phyloP scores from a whole-genome alignment of 257 asterid genomes.

The Henckelia pumila region DNA sequence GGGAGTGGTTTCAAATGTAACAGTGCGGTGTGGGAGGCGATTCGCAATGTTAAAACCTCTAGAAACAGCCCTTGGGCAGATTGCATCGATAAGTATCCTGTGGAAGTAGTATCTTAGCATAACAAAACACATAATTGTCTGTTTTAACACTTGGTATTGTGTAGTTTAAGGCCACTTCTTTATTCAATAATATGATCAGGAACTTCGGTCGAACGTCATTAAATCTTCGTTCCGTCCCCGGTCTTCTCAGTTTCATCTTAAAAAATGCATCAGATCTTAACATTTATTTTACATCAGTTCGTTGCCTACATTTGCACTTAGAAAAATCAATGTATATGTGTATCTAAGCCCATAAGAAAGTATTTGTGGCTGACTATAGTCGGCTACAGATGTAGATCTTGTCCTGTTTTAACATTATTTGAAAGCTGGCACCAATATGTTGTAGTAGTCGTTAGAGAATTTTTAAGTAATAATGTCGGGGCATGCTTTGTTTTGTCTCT shows the following conservation, averaged over 20 bases:
- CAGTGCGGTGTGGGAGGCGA: conserved; percentile 74
- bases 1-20: conserved; percentile 81
- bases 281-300: too few species aligned
- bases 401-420: neutral
- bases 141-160: conserved; percentile 2
- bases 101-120: conserved; percentile 29
- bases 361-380: too few species aligned
- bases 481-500: neutral
- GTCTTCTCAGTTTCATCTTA: too few species aligned
- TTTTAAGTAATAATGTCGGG: neutral
- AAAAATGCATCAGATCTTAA: too few species aligned
- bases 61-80: conserved; percentile 61
- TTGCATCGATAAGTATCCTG: conserved; percentile 61
- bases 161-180: neutral
- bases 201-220: too few species aligned
- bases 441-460: neutral
- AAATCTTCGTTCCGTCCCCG: too few species aligned
- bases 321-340: too few species aligned
- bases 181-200: too few species aligned
- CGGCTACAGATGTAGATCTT: neutral
- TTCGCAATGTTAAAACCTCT: conserved; percentile 45
- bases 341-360: too few species aligned
- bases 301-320: too few species aligned
- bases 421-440: conserved; percentile 3
- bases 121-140: neutral